Percentiles rank a stretch among this genome's conserved stretches.
These are phyloP conservation scores for Rhypophila decipiens DNA, from an alignment of 495 filamentous ascomycete genomes.

Conservation along the genomic window DNA sequence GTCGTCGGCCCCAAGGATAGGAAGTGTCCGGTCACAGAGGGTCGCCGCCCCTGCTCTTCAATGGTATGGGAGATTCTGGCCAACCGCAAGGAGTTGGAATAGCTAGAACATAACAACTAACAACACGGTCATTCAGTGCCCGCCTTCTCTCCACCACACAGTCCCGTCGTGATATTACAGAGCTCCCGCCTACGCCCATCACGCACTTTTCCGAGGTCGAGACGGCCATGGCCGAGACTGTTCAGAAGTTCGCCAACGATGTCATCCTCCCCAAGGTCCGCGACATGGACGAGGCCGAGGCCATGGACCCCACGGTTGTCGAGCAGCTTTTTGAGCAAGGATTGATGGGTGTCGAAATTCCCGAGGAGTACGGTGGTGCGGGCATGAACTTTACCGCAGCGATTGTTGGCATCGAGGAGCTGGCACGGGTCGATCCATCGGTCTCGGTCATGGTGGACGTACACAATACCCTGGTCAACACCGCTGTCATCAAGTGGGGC, in stretches of 20 bases:
- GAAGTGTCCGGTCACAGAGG: slow-evolving; percentile 7
- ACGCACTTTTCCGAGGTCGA: slow-evolving; percentile 89
- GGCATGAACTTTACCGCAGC: slow-evolving; percentile 98
- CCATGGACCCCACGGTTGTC: slow-evolving; percentile 82
- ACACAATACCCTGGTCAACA: slow-evolving; percentile 98
- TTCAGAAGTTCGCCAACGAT: slow-evolving; percentile 85
- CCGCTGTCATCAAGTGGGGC: slow-evolving; percentile 81
- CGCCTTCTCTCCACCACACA: slow-evolving; percentile 68
- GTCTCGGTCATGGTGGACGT: slow-evolving; percentile 92
- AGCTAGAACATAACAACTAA: no score
- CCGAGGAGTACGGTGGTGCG: slow-evolving; percentile 91
- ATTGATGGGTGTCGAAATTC: slow-evolving; percentile 94
- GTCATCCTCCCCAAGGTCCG: slow-evolving; percentile 86
- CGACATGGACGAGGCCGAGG: slow-evolving; percentile 95
- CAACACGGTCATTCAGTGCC: no score
- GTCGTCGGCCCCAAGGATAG: slow-evolving; percentile 21
- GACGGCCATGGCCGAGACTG: slow-evolving; percentile 76
- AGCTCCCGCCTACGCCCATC: slow-evolving; percentile 84
- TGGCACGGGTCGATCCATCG: slow-evolving; percentile 89
- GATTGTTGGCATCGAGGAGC: slow-evolving; percentile 94
- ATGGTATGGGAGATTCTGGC: slow-evolving; percentile 17
- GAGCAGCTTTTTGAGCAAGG: slow-evolving; percentile 97
- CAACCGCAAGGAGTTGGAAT: no score
- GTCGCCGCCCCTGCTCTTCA: slow-evolving; percentile 10
- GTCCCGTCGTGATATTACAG: slow-evolving; percentile 53